Conservation (phyloP, 1,284 basidiomycete genomes). For the Ganoderma resinaceum region DNA sequence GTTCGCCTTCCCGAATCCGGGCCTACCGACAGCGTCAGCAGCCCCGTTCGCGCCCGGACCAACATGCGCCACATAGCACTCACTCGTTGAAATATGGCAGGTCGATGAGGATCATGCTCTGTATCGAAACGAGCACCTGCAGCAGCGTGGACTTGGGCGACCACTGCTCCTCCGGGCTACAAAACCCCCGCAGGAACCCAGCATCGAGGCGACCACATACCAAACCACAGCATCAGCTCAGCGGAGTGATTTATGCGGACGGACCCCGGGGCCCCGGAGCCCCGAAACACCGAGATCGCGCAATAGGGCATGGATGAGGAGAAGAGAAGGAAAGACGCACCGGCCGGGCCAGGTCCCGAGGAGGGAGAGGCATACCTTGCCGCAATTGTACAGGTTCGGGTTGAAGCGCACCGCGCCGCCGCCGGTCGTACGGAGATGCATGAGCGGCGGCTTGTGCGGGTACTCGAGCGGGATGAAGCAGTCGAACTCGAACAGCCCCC, state of each 20-base stretch:
- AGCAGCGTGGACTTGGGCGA: conserved; percentile 57
- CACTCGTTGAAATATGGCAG: conserved; percentile 65
- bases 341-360: conserved; percentile 60
- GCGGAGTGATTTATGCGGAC: neutral
- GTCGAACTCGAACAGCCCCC: conserved; percentile 65
- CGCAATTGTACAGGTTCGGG: conserved; percentile 57
- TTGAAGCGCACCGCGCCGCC: conserved; percentile 59
- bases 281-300: neutral
- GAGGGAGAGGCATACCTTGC: conserved; percentile 61
- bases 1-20: conserved; percentile 53
- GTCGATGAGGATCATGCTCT: conserved; percentile 64
- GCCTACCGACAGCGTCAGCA: conserved; percentile 40
- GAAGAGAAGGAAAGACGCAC: conserved; percentile 37
- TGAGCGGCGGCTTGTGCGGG: conserved; percentile 51
- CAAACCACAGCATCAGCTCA: neutral
- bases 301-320: neutral
- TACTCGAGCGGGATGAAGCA: conserved; percentile 60
- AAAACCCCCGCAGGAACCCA: neutral
- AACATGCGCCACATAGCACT: conserved; percentile 29
- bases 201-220: neutral
- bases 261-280: neutral
- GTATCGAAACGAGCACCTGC: conserved; percentile 62
- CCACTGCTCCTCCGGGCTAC: conserved; percentile 61
- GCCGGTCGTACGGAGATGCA: conserved; percentile 61
- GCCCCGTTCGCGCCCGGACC: neutral